Base-by-base conservation (phyloP, 2,329 filamentous ascomycete species). In the Diplodia seriata region DNA sequence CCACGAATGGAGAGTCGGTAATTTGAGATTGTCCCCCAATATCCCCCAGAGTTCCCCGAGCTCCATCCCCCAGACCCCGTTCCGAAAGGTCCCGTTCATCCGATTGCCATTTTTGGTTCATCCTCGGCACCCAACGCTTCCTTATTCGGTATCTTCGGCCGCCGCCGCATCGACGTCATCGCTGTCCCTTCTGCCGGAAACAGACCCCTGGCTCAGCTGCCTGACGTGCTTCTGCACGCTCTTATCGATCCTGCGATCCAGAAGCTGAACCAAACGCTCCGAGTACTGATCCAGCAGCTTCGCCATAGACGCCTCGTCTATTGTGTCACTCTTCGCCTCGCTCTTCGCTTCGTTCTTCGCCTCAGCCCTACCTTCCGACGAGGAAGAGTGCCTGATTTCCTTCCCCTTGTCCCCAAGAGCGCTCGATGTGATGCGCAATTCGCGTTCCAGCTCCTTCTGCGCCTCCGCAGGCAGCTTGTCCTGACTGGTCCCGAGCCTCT, bases 201-300 rank as follows among this genome's bases (percentile, higher is more conserved):
- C 3, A 26, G 51, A 56, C 18, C 78, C 76, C 54, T 56, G 54
- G 65, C 76, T 79, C 59, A 74, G 76, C 66, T 79, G 73, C 33
- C 78, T 72, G 1, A 74, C 72, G 51, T 77, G 74, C 49, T 75
- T 71, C 20, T 79, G 78, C 18, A 81, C 76, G 14, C 76, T 78
- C 33, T 76, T 79, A 29, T 77, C 77, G 53, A 93, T 83, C 76
- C 90, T 91, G 76, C 92, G 89, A 71, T 93, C 90, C 54, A 94
- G 83, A 77, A 93, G 84, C 55, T 84, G 87, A 6, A 92, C 87
- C 57, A 94, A 81, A 69, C 88, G 85, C 73, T 92, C 90, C 2
- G 90, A 91, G 73, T 93, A 93, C 78, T 92, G 87, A 71, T 93
- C 91, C 8, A 94, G 80, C 54, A 93, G 79, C 61, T 88, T 89